phyloP scores from a whole-genome alignment of 2,329 filamentous ascomycete genomes.

The Pseudocercospora cruenta region DNA sequence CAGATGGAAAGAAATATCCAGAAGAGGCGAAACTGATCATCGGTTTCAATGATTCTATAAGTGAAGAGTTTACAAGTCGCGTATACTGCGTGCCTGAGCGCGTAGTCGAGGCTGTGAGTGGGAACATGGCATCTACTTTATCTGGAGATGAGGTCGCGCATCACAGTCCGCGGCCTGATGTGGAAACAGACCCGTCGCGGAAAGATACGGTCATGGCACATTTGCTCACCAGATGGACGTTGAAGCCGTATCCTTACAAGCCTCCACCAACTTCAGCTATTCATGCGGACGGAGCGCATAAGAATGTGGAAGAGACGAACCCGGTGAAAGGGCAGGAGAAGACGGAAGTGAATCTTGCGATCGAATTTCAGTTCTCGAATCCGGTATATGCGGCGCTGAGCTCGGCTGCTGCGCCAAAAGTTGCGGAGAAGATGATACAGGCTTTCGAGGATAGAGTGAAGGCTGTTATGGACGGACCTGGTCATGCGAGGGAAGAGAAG shows the following conservation, averaged over 20 bases:
- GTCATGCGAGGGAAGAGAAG: slow-evolving; percentile 18
- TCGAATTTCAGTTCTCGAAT: slow-evolving; percentile 84
- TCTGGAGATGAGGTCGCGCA: slow-evolving; percentile 45
- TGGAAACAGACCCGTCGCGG: slow-evolving; percentile 42
- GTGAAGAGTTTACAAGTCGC: slow-evolving; percentile 79
- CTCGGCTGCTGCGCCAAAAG: slow-evolving; percentile 77
- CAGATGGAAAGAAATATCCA: slow-evolving; percentile 63
- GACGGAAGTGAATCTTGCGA: slow-evolving; percentile 75
- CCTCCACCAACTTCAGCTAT: slow-evolving; percentile 48
- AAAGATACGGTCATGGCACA: slow-evolving; percentile 62
- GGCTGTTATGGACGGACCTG: slow-evolving; percentile 47
- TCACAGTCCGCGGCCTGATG: slow-evolving; percentile 42
- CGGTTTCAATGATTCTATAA: slow-evolving; percentile 79
- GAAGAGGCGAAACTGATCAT: slow-evolving; percentile 77
- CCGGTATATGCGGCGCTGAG: slow-evolving; percentile 86
- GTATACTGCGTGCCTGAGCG: slow-evolving; percentile 75
- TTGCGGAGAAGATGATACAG: slow-evolving; percentile 86
- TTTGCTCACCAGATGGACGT: slow-evolving; percentile 70
- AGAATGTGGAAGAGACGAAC: slow-evolving; percentile 46
- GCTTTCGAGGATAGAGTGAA: slow-evolving; percentile 85
- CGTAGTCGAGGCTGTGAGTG: slow-evolving; percentile 77
- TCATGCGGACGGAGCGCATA: slow-evolving; percentile 32
- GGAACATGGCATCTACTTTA: slow-evolving; percentile 56
- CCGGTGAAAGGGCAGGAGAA: slow-evolving; percentile 47
- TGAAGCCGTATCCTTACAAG: slow-evolving; percentile 53